Base-by-base conservation (phyloP, 2,329 filamentous ascomycete genomes). In the Apiospora pterosperma region DNA sequence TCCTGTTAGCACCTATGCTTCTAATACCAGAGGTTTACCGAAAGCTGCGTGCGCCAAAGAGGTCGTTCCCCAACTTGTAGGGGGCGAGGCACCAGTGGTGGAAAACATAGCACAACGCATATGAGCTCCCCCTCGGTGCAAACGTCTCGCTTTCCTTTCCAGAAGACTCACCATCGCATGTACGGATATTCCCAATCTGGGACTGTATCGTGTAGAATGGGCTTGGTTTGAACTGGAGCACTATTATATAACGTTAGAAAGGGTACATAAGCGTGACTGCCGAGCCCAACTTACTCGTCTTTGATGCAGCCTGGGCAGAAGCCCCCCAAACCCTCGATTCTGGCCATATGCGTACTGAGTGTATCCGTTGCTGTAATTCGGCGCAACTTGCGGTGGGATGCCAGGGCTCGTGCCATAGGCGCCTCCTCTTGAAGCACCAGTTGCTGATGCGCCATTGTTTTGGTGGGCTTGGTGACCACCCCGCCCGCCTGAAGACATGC, bases 151-250 rank as follows among this genome's bases (percentile, higher is more conserved):
- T n/a, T n/a, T n/a, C n/a, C 4, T 16, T 39, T 38, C 21, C 34
- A 59, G 6, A 28, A 23, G 62, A 61, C 86, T 74, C 83, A 94
- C 94, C 85, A 76, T 95, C 92, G 68, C 93, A 92, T 63, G 88
- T 85, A 48, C 87, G 84, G 21, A 90, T 80, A 8, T 83, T 80
- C 5, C 92, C 87, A 6, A 97, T 77, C 34, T 87, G 84, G 63
- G 87, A 82, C 58, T 89, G 75, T 36, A 95, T 82, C 12, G 86
- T 86, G 73, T 95, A 97, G 76, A 97, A 99, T 0, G 96, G 95
- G 72, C 93, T 97, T 4, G 88, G 77, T 72, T 92, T 95, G 80
- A 83, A 84, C 12, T 75, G 65, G 12, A 71, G 64, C 39, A 38
- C 64, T 66, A 62, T 23, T 34, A 5, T 34, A 12, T 11, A n/a